Percentiles rank a stretch among this genome's conserved stretches.
Evolutionary conservation across 1,284 basidiomycete genomes (phyloP).

Genomic region (Ustilago cynodontis): DNA sequence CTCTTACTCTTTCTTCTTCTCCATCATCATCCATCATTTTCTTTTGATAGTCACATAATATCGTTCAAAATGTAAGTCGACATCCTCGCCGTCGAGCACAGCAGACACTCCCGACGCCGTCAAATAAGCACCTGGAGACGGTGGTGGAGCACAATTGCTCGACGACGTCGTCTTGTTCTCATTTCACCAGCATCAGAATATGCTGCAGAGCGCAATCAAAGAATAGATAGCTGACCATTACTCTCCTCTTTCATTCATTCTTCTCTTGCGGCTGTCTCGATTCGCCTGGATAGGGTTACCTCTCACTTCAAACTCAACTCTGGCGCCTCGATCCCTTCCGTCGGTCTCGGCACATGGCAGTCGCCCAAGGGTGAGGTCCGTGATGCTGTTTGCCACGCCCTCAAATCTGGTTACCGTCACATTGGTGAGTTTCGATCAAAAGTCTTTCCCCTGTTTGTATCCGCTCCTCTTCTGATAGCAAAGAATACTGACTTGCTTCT

Average conservation of each 20-base stretch:
- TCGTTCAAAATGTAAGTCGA: slow-evolving; percentile 35
- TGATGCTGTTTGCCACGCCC: slow-evolving; percentile 71
- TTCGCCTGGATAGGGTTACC: slow-evolving; percentile 24
- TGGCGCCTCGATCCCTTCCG: slow-evolving; percentile 56
- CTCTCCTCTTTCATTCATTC: background rate
- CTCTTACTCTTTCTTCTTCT: slow-evolving; percentile 9
- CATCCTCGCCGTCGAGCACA: background rate
- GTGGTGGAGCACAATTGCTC: background rate
- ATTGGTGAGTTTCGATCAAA: slow-evolving; percentile 18
- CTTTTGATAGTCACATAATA: slow-evolving; percentile 3
- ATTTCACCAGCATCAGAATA: background rate
- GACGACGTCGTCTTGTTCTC: background rate
- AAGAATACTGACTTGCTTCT: too few species aligned
- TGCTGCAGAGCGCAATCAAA: background rate
- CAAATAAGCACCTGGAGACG: background rate
- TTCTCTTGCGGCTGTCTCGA: background rate
- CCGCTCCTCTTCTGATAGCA: too few species aligned
- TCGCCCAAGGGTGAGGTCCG: slow-evolving; percentile 72
- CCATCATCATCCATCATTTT: slow-evolving; percentile 14
- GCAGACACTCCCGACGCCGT: background rate
- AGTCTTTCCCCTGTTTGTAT: too few species aligned
- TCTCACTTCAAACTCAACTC: slow-evolving; percentile 58
- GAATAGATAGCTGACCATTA: slow-evolving; percentile 10
- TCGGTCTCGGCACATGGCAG: slow-evolving; percentile 60
- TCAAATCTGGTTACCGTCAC: slow-evolving; percentile 63